Evolutionary conservation across 2,329 filamentous ascomycete genomes (phyloP), one percentile per base, ranked within the genome.

Genomic region (Verticillium zaregamsianum): DNA sequence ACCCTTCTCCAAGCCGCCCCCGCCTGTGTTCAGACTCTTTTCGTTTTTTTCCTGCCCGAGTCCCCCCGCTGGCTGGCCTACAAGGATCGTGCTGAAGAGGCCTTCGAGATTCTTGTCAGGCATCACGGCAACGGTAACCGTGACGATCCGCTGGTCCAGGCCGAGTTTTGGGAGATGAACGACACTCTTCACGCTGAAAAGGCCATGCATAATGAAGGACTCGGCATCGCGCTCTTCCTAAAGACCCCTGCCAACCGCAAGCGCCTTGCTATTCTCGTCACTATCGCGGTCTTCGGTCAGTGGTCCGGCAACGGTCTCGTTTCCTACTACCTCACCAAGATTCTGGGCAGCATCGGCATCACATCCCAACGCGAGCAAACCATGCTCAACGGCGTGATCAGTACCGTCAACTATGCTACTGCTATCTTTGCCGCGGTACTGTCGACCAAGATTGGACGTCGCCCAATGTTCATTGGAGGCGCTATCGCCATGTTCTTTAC

Each of bases 41-140:
- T 73, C 56, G 69, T 67, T 63, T 71, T 74, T 64, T 70, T 74
- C 58, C 66, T 79, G 2, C 78, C 78, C 23, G 78, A 80, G 62
- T 78, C 76, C 5, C 78, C 78, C 20, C 71, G 78, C 9, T 77
- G 76, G 76, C 67, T 76, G 17, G 78, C 77, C 62, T 73, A 75
- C 61, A 73, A 78, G 65, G 72, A 74, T 62, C 73, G 73, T 61
- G 69, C 72, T 58, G 73, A 78, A 1, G 40, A 72, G 57, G 76
- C 76, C 23, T 67, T 68, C 57, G 67, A 66, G 7, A 70, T 78
- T 45, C 70, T 80, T 32, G 72, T 72, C 54, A 76, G 75, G 62
- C 80, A 76, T 59, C 79, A 81, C 63, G 79, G 79, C 39, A 72
- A 77, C 37, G 79, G 77, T 40, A 76, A 81, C 66, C 68, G 75